Percentiles rank a stretch among this genome's conserved stretches.
These are phyloP conservation scores for Podaxis carcinomalis DNA, from an alignment of 768 basidiomycete species.

Conservation along the genomic window DNA sequence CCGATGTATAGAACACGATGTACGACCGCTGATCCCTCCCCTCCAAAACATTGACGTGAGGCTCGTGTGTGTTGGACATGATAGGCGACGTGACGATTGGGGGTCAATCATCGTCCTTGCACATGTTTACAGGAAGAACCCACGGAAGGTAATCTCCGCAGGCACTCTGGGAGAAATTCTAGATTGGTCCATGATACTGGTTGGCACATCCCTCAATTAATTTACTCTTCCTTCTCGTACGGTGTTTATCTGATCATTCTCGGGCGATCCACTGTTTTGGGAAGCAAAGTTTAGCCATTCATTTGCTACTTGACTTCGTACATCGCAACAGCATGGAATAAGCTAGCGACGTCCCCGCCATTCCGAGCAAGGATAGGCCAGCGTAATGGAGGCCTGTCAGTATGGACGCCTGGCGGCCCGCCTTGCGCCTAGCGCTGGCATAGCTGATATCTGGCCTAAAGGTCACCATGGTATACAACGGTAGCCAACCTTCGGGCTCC, in stretches of 20 bases:
- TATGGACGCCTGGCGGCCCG: conserved; percentile 62
- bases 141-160: conserved; percentile 23
- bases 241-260: conserved; percentile 14
- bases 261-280: conserved; percentile 22
- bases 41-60: conserved; percentile 6
- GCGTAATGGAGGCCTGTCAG: conserved; percentile 48
- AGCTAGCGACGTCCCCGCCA: conserved; percentile 24
- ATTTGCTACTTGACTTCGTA: conserved; percentile 18
- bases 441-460: conserved; percentile 96
- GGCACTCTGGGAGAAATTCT: conserved; percentile 29
- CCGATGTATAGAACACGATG: conserved; percentile 24
- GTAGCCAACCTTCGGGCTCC: conserved; percentile 77
- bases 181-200: conserved; percentile 20
- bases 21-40: conserved; percentile 18
- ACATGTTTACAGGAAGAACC: conserved; percentile 21
- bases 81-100: conserved; percentile 11
- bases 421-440: conserved; percentile 69
- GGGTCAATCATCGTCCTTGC: background rate
- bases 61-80: conserved; percentile 22
- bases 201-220: conserved; percentile 6
- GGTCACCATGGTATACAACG: conserved; percentile 96
- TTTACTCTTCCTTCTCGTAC: conserved; percentile 1
- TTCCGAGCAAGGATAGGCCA: conserved; percentile 39
- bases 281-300: conserved; percentile 27
- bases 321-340: conserved; percentile 7